A percentile compares a stretch with the other conserved stretches of the same genome.
Conservation (phyloP, 2,329 filamentous ascomycete species). For the Aspergillus pseudoterreus region DNA sequence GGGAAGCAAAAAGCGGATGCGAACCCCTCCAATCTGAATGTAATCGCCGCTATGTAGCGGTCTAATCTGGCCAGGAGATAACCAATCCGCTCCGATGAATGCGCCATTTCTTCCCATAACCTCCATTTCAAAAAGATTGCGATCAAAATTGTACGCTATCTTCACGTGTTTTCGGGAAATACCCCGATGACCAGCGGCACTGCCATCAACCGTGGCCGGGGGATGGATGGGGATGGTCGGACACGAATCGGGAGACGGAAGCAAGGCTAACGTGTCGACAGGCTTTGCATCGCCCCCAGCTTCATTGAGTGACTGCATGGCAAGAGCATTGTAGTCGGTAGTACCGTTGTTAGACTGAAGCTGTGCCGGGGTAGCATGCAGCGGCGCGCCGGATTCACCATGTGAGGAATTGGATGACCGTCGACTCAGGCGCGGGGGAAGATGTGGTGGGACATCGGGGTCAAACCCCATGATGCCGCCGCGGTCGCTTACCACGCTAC, state of each 20-base stretch:
- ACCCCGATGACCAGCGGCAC: constrained; percentile 50
- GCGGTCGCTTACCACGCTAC: constrained; percentile 53
- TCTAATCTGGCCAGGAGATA: constrained; percentile 45
- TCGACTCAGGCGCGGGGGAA: constrained; percentile 37
- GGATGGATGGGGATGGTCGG: constrained; percentile 61
- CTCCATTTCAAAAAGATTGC: constrained; percentile 55
- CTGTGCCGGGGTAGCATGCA: constrained; percentile 37
- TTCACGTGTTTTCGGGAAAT: constrained; percentile 62
- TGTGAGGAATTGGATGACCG: constrained; percentile 52
- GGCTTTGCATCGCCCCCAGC: constrained; percentile 36
- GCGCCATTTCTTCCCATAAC: constrained; percentile 58
- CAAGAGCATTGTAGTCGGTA: constrained; percentile 46
- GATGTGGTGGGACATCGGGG: constrained; percentile 39
- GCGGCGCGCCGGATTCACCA: constrained; percentile 30
- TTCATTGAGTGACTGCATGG: constrained; percentile 41
- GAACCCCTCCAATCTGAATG: constrained; percentile 57
- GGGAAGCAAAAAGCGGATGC: constrained; percentile 55
- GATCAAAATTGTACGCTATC: constrained; percentile 58
- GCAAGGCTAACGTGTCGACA: constrained; percentile 44
- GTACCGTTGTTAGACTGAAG: constrained; percentile 28
- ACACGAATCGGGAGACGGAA: constrained; percentile 51
- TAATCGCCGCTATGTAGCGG: constrained; percentile 55
- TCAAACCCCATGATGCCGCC: constrained; percentile 53
- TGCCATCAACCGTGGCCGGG: constrained; percentile 44
- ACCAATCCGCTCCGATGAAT: constrained; percentile 51